phyloP scores from a whole-genome alignment of 164 flowering plant species.

The Euptelea pleiosperma region DNA sequence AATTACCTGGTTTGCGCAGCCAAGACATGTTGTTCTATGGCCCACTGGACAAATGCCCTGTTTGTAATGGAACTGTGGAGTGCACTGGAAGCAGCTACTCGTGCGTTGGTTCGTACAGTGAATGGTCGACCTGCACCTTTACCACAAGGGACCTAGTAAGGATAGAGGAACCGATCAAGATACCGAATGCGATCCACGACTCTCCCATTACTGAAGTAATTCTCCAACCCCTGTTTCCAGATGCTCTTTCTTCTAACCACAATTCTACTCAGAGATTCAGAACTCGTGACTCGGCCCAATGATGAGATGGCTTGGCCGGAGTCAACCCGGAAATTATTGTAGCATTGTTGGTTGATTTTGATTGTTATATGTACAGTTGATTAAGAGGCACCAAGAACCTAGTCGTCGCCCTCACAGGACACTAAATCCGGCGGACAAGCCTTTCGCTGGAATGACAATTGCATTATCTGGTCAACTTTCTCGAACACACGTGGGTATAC shows the following conservation, averaged over 20 bases:
- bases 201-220: conserved; percentile 31
- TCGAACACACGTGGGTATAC: conserved; percentile 53
- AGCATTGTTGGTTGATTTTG: no score
- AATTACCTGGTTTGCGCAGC: conserved; percentile 28
- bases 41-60: conserved; percentile 52
- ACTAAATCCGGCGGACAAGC: conserved; percentile 33
- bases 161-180: conserved; percentile 35
- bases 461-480: conserved; percentile 65
- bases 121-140: conserved; percentile 71
- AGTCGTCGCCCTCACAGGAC: conserved; percentile 35
- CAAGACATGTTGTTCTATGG: conserved; percentile 70
- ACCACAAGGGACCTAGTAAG: conserved; percentile 55
- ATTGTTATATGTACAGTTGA: conserved; percentile 27
- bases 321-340: no score
- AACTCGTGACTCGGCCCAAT: no score
- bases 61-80: conserved; percentile 48
- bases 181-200: conserved; percentile 44
- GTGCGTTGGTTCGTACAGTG: conserved; percentile 55
- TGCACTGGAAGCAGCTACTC: conserved; percentile 36
- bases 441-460: conserved; percentile 56
- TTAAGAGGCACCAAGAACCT: conserved; percentile 47
- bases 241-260: no score
- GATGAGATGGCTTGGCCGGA: no score
- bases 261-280: no score
- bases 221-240: no score